A percentile compares a stretch with the other conserved stretches of the same genome.
These are phyloP conservation scores for Irpex sp. DNA, from an alignment of 1,284 basidiomycete genomes.

Conservation along the genomic window DNA sequence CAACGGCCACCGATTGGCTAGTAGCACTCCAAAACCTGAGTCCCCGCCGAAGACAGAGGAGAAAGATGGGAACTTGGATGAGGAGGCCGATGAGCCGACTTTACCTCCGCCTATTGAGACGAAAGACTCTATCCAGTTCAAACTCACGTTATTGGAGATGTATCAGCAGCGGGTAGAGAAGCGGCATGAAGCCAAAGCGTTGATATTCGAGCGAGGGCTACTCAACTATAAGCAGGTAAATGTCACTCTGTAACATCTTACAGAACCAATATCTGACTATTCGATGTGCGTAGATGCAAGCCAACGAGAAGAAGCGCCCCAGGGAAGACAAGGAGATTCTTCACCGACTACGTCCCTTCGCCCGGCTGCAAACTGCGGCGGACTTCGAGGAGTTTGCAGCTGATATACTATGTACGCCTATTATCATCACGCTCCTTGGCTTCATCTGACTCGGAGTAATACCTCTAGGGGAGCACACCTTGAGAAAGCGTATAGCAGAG, in stretches of 20 bases:
- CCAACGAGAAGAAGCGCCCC: conserved; percentile 84
- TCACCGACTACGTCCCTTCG: conserved; percentile 88
- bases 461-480: conserved; percentile 72
- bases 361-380: conserved; percentile 86
- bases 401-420: conserved; percentile 78
- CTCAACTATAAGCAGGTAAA: conserved; percentile 91
- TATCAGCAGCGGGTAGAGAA: conserved; percentile 93
- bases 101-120: conserved; percentile 82
- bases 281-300: conserved; percentile 65
- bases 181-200: conserved; percentile 81
- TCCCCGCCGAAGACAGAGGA: conserved; percentile 25
- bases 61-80: conserved; percentile 48
- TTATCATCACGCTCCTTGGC: background rate
- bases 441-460: background rate
- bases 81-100: conserved; percentile 53
- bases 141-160: conserved; percentile 88
- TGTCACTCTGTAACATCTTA: background rate
- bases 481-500: conserved; percentile 85
- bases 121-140: conserved; percentile 85
- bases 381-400: conserved; percentile 90
- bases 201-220: conserved; percentile 91
- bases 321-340: conserved; percentile 93
- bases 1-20: conserved; percentile 30
- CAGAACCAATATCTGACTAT: background rate
- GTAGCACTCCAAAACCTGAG: conserved; percentile 22